Percentiles rank a stretch among this genome's conserved stretches.
Conservation (phyloP, 805 yeast genomes). For the Phaffomyces opuntiae region DNA sequence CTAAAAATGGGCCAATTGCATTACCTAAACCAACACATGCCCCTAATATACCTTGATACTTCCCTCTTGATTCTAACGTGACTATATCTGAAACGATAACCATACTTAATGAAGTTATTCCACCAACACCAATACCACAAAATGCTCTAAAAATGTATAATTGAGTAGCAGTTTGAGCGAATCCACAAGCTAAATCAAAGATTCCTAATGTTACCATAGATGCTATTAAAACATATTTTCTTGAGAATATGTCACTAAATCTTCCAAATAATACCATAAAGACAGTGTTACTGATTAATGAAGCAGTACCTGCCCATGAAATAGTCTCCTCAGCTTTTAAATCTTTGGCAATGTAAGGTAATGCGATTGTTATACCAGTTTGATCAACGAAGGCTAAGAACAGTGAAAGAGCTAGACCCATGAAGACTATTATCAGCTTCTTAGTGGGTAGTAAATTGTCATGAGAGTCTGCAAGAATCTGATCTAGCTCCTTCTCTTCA, state of each 20-base stretch:
- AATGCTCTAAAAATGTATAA: conserved; percentile 46
- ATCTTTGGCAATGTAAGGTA: conserved; percentile 39
- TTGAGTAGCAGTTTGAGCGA: conserved; percentile 41
- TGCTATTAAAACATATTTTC: conserved; percentile 37
- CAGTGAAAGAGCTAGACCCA: conserved; percentile 4
- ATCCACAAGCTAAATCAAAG: conserved; percentile 44
- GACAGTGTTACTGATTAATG: conserved; percentile 42
- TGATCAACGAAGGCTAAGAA: conserved; percentile 9
- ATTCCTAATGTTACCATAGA: conserved; percentile 33
- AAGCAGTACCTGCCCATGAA: conserved; percentile 55
- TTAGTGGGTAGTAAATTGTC: conserved; percentile 7
- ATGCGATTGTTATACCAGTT: conserved; percentile 6
- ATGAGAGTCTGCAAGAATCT: conserved; percentile 27
- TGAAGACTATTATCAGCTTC: conserved; percentile 3
- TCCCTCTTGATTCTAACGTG: conserved; percentile 46
- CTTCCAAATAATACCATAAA: conserved; percentile 49
- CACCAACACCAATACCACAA: conserved; percentile 53
- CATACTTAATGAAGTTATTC: conserved; percentile 43
- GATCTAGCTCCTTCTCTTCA: conserved; percentile 1
- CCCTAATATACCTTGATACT: conserved; percentile 50
- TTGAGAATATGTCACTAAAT: conserved; percentile 47
- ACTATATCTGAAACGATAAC: conserved; percentile 49
- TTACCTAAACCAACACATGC: conserved; percentile 43
- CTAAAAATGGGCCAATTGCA: conserved; percentile 35
- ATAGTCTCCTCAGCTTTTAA: conserved; percentile 40